phyloP scores from a whole-genome alignment of 225 moss, liverwort and hornwort genomes.

The Polytrichum commune region DNA sequence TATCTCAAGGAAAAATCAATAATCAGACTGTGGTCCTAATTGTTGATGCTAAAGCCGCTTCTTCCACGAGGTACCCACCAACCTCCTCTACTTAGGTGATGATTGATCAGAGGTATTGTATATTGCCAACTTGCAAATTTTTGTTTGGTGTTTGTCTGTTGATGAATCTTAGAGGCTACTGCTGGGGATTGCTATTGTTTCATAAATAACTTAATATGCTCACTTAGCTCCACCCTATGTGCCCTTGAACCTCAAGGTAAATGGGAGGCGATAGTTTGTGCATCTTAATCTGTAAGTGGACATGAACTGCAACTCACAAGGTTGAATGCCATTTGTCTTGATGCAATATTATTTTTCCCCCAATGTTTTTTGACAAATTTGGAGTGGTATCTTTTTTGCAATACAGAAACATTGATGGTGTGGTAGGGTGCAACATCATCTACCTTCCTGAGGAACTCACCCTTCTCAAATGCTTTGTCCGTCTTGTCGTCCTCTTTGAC shows the following conservation, averaged over 20 bases:
- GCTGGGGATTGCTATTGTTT: not conserved
- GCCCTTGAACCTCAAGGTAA: too few species aligned
- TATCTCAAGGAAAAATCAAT: conserved; percentile 39
- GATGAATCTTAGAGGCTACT: not conserved
- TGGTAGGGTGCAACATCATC: conserved; percentile 63
- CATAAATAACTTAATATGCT: not conserved
- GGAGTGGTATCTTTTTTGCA: not conserved
- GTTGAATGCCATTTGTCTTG: too few species aligned
- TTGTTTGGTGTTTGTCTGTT: not conserved
- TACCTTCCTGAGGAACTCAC: conserved; percentile 72
- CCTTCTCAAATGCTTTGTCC: conserved; percentile 80
- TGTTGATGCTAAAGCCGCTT: conserved; percentile 64
- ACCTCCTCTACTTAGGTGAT: too few species aligned
- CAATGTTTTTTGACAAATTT: not conserved
- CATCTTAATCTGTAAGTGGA: too few species aligned
- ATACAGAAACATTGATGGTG: conserved; percentile 73
- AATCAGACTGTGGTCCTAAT: conserved; percentile 67
- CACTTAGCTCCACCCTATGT: too few species aligned
- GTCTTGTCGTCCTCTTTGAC: conserved; percentile 75
- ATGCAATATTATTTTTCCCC: too few species aligned
- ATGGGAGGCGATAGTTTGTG: too few species aligned
- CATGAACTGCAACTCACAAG: too few species aligned
- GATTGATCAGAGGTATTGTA: not conserved
- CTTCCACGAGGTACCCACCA: conserved; percentile 49
- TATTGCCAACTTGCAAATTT: not conserved